Percentiles rank a stretch among this genome's conserved stretches.
Conservation (phyloP, 306 rosid species). For the Citrullus amarus region DNA sequence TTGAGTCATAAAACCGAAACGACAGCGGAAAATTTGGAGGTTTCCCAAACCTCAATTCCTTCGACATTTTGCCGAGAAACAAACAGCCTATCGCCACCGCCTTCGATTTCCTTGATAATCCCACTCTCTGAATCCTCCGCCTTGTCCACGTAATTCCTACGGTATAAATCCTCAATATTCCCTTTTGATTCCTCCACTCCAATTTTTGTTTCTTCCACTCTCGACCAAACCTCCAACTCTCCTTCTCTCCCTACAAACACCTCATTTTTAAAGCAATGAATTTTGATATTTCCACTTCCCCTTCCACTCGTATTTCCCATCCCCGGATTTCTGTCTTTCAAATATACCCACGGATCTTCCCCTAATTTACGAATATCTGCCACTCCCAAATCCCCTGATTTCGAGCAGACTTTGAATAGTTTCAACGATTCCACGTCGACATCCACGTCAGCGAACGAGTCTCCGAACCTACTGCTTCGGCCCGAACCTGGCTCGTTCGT, state of each 20-base stretch:
- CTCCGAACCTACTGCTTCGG: conserved; percentile 69
- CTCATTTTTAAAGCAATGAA: conserved; percentile 55
- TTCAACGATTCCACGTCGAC: conserved; percentile 44
- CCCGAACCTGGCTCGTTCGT: conserved; percentile 80
- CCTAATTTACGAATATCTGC: conserved; percentile 63
- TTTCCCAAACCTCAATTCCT: conserved; percentile 93
- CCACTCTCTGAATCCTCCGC: conserved; percentile 58
- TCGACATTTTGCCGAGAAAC: conserved; percentile 65
- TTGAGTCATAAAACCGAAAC: conserved; percentile 21
- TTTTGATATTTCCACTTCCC: conserved; percentile 13
- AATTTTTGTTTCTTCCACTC: conserved; percentile 13
- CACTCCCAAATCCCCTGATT: conserved; percentile 77
- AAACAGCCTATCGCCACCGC: conserved; percentile 78
- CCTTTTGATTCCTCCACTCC: conserved; percentile 35
- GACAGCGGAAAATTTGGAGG: conserved; percentile 40
- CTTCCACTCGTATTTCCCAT: conserved; percentile 22
- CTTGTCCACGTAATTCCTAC: conserved; percentile 67
- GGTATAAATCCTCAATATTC: background rate
- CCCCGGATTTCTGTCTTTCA: conserved; percentile 68
- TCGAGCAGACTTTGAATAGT: conserved; percentile 66
- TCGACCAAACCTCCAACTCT: conserved; percentile 78
- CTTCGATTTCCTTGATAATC: conserved; percentile 56
- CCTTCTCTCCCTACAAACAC: conserved; percentile 74
- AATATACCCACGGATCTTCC: conserved; percentile 81
- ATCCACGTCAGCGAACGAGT: conserved; percentile 56